Conservation (phyloP, 768 basidiomycete species). For the Tylopilus plumbeoviolaceoides region DNA sequence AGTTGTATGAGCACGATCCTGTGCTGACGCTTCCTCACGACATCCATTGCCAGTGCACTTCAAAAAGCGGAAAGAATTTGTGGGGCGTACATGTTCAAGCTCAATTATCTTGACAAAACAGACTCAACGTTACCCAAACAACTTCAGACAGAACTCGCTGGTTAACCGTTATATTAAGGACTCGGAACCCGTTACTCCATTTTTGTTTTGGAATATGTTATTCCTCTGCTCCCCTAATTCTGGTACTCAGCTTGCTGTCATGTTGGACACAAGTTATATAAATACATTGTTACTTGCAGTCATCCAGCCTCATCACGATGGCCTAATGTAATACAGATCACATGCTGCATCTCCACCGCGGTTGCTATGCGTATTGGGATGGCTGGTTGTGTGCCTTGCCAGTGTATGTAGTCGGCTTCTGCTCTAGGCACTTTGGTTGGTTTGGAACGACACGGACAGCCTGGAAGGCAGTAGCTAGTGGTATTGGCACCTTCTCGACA, state of each 20-base stretch:
- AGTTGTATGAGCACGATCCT: slow-evolving; percentile 72
- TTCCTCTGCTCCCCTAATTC: not conserved
- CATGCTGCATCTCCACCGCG: slow-evolving; percentile 42
- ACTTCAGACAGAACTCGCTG: slow-evolving; percentile 49
- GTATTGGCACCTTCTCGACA: not conserved
- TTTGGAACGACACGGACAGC: slow-evolving; percentile 39
- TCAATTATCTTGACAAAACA: slow-evolving; percentile 55
- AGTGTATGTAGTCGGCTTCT: not conserved
- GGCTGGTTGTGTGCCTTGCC: slow-evolving; percentile 26
- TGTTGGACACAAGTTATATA: not conserved
- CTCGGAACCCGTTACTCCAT: not conserved
- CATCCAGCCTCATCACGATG: not conserved
- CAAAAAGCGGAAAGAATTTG: slow-evolving; percentile 59
- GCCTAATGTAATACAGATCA: slow-evolving; percentile 35
- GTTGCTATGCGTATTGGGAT: slow-evolving; percentile 49
- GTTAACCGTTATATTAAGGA: not conserved
- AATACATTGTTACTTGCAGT: slow-evolving; percentile 4
- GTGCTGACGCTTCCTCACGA: slow-evolving; percentile 65
- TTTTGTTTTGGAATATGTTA: slow-evolving; percentile 1
- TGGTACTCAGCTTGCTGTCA: not conserved
- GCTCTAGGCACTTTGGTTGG: slow-evolving; percentile 9
- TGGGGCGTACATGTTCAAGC: slow-evolving; percentile 54
- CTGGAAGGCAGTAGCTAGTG: slow-evolving; percentile 34
- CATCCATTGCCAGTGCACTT: slow-evolving; percentile 53
- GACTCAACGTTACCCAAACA: slow-evolving; percentile 75